These are phyloP conservation scores for Psilocybe mexicana DNA, from an alignment of 1,284 basidiomycete genomes.

Conservation along the genomic window DNA sequence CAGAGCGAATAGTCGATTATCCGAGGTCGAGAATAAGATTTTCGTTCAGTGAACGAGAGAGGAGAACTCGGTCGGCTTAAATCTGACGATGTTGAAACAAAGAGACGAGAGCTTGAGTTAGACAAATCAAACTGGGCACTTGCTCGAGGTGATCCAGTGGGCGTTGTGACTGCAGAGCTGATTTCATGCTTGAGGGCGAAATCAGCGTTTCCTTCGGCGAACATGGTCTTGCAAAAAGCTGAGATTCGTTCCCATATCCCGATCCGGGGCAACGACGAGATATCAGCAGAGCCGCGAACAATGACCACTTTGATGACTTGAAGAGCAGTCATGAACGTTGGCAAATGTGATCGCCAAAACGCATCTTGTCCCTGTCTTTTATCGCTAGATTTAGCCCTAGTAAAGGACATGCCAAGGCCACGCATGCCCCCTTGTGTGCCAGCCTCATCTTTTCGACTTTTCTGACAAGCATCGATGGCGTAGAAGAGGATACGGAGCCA, in stretches of 20 bases:
- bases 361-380: constrained; percentile 19
- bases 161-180: constrained; percentile 31
- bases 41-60: constrained; percentile 18
- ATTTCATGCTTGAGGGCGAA: constrained; percentile 48
- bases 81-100: constrained; percentile 20
- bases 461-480: constrained; percentile 50
- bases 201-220: constrained; percentile 59
- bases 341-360: constrained; percentile 38
- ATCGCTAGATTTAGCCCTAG: constrained; percentile 41
- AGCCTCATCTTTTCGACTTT: constrained; percentile 24
- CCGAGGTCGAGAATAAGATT: constrained; percentile 43
- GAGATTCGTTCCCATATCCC: constrained; percentile 66
- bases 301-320: constrained; percentile 73
- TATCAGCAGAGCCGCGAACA: constrained; percentile 61
- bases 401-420: constrained; percentile 18
- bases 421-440: constrained; percentile 8
- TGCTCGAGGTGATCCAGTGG: constrained; percentile 29
- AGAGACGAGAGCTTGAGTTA: constrained; percentile 17
- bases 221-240: constrained; percentile 44
- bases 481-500: constrained; percentile 72
- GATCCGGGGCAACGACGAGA: constrained; percentile 48
- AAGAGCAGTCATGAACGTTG: constrained; percentile 54
- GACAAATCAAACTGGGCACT: constrained; percentile 27
- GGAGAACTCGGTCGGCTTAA: constrained; percentile 19
- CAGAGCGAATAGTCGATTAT: constrained; percentile 75